phyloP scores from a whole-genome alignment of 2,329 filamentous ascomycete genomes.

The Didymella glomerata region DNA sequence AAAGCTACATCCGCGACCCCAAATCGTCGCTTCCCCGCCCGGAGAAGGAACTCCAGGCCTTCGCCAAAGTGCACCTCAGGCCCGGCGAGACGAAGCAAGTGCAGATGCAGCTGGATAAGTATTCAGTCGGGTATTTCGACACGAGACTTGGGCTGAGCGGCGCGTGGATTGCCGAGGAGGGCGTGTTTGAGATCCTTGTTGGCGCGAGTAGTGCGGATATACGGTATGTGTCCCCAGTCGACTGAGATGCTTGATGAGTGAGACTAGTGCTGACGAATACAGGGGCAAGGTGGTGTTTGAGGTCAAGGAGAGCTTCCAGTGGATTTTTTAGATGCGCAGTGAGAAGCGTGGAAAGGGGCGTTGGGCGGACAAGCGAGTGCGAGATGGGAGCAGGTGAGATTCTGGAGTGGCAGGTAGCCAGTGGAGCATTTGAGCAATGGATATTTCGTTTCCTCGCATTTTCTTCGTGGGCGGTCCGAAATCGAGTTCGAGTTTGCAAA shows the following conservation, averaged over 20 bases:
- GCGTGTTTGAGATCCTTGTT: constrained; percentile 67
- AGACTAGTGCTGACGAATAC: constrained; percentile 22
- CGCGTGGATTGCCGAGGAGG: constrained; percentile 73
- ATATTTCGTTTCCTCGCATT: background rate
- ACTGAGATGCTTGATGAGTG: too few relatives aligned
- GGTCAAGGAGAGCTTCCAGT: constrained; percentile 71
- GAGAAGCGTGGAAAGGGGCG: background rate
- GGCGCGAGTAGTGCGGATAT: constrained; percentile 71
- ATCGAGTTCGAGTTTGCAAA: background rate
- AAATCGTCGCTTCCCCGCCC: constrained; percentile 70
- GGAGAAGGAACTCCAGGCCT: constrained; percentile 75
- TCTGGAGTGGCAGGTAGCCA: background rate
- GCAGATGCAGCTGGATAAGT: constrained; percentile 52
- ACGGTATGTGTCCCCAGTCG: constrained; percentile 57
- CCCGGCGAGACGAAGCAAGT: constrained; percentile 50
- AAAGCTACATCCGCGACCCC: constrained; percentile 72
- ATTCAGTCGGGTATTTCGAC: constrained; percentile 68
- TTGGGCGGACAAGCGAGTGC: background rate
- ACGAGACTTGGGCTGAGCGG: constrained; percentile 56
- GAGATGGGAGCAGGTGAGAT: background rate
- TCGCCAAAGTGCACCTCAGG: constrained; percentile 58
- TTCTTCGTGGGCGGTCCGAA: too few relatives aligned
- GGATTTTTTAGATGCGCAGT: constrained; percentile 63
- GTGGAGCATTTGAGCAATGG: constrained; percentile 16
- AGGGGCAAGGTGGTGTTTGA: constrained; percentile 64